phyloP scores from a whole-genome alignment of 768 basidiomycete genomes.

The Mycena sanguinolenta region DNA sequence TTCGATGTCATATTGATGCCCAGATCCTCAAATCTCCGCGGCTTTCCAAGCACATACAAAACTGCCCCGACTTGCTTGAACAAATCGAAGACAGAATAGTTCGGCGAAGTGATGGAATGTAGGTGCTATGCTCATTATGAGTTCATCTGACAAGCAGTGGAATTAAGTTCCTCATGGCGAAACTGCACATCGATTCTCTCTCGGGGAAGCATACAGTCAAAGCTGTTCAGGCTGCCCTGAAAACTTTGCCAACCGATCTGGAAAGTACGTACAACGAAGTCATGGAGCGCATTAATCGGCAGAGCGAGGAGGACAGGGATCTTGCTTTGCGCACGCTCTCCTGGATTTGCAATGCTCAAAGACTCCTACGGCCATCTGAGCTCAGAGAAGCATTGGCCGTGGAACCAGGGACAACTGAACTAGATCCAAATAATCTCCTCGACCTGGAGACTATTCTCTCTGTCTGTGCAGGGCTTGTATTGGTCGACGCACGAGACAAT shows the following conservation, averaged over 20 bases:
- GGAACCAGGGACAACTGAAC: background rate
- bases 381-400: background rate
- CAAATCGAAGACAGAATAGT: background rate
- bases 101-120: slow-evolving; percentile 1
- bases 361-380: background rate
- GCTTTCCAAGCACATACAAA: background rate
- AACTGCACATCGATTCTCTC: background rate
- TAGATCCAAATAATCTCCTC: background rate
- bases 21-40: slow-evolving; percentile 1
- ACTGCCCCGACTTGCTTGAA: background rate
- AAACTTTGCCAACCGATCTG: background rate
- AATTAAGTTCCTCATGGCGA: background rate
- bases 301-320: background rate
- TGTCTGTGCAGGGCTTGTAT: background rate
- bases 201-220: background rate
- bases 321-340: background rate
- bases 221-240: background rate
- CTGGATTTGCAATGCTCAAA: background rate
- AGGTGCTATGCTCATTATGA: background rate
- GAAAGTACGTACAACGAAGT: background rate
- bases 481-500: background rate
- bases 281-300: background rate
- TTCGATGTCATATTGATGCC: background rate
- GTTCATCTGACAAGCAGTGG: too few relatives aligned
- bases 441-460: background rate